Percentiles rank a stretch among this genome's conserved stretches.
Evolutionary conservation across 1,284 basidiomycete genomes (phyloP).

Genomic region (Marasmius tenuissimus): DNA sequence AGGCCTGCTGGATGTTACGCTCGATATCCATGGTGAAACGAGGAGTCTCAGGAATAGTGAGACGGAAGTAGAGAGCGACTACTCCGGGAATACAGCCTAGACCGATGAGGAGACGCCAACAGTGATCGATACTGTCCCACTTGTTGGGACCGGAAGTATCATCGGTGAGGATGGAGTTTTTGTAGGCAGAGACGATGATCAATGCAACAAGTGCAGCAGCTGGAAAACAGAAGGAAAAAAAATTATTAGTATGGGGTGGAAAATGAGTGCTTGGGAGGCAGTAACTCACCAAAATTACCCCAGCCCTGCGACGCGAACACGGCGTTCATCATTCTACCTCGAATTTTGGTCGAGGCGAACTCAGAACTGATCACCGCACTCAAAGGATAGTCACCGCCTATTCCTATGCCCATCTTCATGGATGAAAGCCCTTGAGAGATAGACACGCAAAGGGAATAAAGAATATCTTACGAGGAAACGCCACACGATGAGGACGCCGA

Average conservation of each 20-base stretch:
- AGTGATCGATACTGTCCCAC: constrained; percentile 53
- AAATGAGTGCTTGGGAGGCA: constrained; percentile 20
- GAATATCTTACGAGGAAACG: constrained; percentile 51
- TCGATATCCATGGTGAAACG: constrained; percentile 92
- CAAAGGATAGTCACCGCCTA: constrained; percentile 74
- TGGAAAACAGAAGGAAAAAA: constrained; percentile 18
- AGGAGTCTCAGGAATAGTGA: constrained; percentile 77
- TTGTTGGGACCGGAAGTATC: constrained; percentile 29
- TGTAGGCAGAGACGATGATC: constrained; percentile 71
- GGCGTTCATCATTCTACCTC: constrained; percentile 73
- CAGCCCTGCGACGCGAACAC: constrained; percentile 72
- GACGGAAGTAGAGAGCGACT: constrained; percentile 74
- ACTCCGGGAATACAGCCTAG: constrained; percentile 68
- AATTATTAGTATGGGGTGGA: background rate
- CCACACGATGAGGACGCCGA: constrained; percentile 75
- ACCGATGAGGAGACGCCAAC: constrained; percentile 74
- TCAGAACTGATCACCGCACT: constrained; percentile 72
- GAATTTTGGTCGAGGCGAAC: constrained; percentile 72
- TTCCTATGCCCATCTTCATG: constrained; percentile 61
- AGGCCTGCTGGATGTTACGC: constrained; percentile 75
- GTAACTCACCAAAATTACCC: constrained; percentile 59
- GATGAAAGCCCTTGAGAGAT: constrained; percentile 17
- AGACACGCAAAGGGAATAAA: constrained; percentile 13
- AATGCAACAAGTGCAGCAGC: constrained; percentile 70
- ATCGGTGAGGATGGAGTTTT: constrained; percentile 55